Percentiles rank a stretch among this genome's conserved stretches.
Conservation (phyloP, 192 early-diverging fungal genomes). For the Globomyces pollinis-pini region DNA sequence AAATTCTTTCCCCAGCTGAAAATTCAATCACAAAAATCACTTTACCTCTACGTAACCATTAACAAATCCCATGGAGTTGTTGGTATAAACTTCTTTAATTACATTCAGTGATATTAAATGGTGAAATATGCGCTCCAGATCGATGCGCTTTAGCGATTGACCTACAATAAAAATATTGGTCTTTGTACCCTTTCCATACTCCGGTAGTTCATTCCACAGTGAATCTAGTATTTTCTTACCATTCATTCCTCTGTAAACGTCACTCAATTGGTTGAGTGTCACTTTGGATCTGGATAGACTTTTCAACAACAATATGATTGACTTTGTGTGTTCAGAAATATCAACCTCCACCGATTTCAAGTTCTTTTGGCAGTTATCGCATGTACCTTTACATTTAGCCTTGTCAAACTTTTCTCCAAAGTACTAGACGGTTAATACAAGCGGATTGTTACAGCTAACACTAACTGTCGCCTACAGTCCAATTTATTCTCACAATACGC, state of each 20-base stretch:
- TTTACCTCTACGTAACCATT: slow-evolving; percentile 38
- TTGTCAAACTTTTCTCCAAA: slow-evolving; percentile 79
- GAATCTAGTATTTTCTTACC: slow-evolving; percentile 39
- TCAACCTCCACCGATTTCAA: slow-evolving; percentile 31
- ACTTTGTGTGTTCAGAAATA: slow-evolving; percentile 42
- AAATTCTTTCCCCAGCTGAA: too few species aligned
- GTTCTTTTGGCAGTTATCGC: slow-evolving; percentile 73
- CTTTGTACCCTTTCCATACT: slow-evolving; percentile 53
- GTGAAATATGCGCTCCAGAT: slow-evolving; percentile 67
- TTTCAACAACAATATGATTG: slow-evolving; percentile 46
- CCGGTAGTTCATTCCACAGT: slow-evolving; percentile 40
- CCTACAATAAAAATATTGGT: too few species aligned
- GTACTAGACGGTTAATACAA: slow-evolving; percentile 57
- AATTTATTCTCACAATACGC: slow-evolving; percentile 77
- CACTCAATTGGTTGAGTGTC: slow-evolving; percentile 62
- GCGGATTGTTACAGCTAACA: slow-evolving; percentile 44
- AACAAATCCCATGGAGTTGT: slow-evolving; percentile 55
- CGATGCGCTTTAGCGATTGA: slow-evolving; percentile 43
- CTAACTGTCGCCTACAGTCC: slow-evolving; percentile 82
- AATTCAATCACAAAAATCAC: too few species aligned
- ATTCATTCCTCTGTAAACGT: slow-evolving; percentile 69
- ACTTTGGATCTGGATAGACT: slow-evolving; percentile 34
- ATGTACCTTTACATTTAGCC: slow-evolving; percentile 61
- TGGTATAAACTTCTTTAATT: slow-evolving; percentile 54
- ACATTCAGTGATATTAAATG: slow-evolving; percentile 54